Evolutionary conservation across 352 stramenopile species (phyloP).

Genomic region (Globisporangium splendens): DNA sequence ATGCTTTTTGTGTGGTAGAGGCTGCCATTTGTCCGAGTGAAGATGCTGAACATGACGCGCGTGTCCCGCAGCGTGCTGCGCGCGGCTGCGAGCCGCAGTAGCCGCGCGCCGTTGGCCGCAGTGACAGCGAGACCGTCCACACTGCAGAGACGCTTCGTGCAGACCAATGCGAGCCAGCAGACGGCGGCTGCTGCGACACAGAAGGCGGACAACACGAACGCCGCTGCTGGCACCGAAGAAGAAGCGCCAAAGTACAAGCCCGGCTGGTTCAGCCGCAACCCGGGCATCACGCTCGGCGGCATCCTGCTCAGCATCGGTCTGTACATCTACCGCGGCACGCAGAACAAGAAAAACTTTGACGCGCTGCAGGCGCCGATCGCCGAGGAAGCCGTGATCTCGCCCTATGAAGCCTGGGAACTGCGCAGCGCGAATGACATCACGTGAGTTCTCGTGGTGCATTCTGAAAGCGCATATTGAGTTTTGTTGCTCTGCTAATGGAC

Average conservation of each 20-base stretch:
- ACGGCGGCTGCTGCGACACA: neutral
- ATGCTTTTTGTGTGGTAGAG: neutral
- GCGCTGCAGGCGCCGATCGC: conserved; percentile 64
- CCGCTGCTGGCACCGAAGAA: conserved; percentile 16
- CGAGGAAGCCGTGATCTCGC: conserved; percentile 71
- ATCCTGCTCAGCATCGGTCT: conserved; percentile 62
- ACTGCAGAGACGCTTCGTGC: conserved; percentile 11
- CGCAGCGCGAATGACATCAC: conserved; percentile 78
- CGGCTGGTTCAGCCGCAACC: conserved; percentile 84
- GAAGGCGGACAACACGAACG: conserved; percentile 2
- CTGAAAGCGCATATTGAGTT: neutral
- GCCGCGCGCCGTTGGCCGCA: neutral
- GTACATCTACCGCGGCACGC: conserved; percentile 72
- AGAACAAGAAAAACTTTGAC: conserved; percentile 82
- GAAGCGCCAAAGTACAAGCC: conserved; percentile 78
- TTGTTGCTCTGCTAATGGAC: neutral
- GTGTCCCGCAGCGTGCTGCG: neutral
- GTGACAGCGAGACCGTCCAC: neutral
- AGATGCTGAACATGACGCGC: conserved; percentile 8
- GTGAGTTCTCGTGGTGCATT: conserved; percentile 23
- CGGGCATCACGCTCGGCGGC: conserved; percentile 65
- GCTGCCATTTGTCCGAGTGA: neutral
- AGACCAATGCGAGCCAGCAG: conserved; percentile 3
- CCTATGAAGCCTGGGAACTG: conserved; percentile 84
- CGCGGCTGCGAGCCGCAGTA: conserved; percentile 2